phyloP scores from a whole-genome alignment of 2,329 filamentous ascomycete species.

The Ploettnerulaceae sp. region DNA sequence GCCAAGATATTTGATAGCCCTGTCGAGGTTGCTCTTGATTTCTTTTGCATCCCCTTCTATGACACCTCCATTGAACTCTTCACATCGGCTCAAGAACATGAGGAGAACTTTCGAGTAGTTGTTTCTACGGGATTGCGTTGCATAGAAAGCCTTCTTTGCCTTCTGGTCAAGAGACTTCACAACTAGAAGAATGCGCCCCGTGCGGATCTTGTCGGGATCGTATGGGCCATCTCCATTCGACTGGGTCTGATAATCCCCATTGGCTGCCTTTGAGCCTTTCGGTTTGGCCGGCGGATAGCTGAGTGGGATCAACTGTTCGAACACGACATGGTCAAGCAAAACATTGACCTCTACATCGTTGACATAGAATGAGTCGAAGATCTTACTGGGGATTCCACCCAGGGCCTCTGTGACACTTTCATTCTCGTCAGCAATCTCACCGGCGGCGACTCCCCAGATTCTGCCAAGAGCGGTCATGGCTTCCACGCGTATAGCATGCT shows the following conservation, averaged over 20 bases:
- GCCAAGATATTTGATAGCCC: conserved; percentile 67
- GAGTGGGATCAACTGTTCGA: conserved; percentile 85
- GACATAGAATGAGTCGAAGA: conserved; percentile 84
- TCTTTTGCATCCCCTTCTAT: conserved; percentile 66
- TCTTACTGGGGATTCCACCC: conserved; percentile 74
- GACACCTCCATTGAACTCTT: conserved; percentile 84
- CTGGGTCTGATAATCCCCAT: conserved; percentile 51
- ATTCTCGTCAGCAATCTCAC: conserved; percentile 79
- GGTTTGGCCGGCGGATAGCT: conserved; percentile 69
- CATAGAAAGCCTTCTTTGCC: conserved; percentile 83
- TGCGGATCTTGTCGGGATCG: conserved; percentile 72
- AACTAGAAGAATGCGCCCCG: conserved; percentile 78
- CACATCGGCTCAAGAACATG: conserved; percentile 77
- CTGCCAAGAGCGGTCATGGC: conserved; percentile 80
- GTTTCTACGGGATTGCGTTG: conserved; percentile 73
- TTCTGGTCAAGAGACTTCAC: conserved; percentile 71
- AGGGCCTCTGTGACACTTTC: conserved; percentile 72
- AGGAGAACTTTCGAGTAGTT: conserved; percentile 68
- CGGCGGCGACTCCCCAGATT: conserved; percentile 89
- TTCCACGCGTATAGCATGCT: conserved; percentile 73
- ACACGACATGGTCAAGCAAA: conserved; percentile 77
- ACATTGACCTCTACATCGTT: conserved; percentile 85
- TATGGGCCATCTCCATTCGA: conserved; percentile 41
- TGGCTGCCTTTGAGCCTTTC: conserved; percentile 57
- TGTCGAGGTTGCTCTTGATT: conserved; percentile 64